These are phyloP conservation scores for Bryum argenteum DNA, from an alignment of 225 moss, liverwort and hornwort genomes.

Conservation along the genomic window DNA sequence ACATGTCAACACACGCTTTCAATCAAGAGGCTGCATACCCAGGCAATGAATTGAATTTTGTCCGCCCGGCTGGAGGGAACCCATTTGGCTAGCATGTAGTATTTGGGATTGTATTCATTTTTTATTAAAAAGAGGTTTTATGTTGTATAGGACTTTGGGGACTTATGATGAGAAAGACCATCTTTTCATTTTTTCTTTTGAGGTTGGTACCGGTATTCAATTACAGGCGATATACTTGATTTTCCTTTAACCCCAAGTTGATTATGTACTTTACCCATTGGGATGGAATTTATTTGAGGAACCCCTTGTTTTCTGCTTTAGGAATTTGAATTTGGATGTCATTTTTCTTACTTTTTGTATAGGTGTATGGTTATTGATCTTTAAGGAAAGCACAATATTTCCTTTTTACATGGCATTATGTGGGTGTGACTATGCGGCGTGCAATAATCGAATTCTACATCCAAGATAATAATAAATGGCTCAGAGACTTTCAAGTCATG, in stretches of 20 bases:
- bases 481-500: too few relatives aligned
- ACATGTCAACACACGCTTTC: conserved; percentile 34
- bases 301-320: too few relatives aligned
- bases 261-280: conserved; percentile 26
- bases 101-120: conserved; percentile 22
- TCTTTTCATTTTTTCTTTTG: conserved; percentile 29
- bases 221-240: conserved; percentile 39
- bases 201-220: conserved; percentile 42
- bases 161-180: conserved; percentile 10
- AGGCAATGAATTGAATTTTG: conserved; percentile 45
- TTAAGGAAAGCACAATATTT: too few relatives aligned
- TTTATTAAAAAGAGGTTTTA: conserved; percentile 38
- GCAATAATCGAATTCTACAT: too few relatives aligned
- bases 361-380: too few relatives aligned
- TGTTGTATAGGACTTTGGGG: conserved; percentile 38
- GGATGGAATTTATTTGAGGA: conserved; percentile 46
- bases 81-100: conserved; percentile 46
- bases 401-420: too few relatives aligned
- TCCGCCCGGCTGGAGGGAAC: conserved; percentile 57
- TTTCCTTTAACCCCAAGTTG: conserved; percentile 31
- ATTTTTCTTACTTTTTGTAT: too few relatives aligned
- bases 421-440: too few relatives aligned
- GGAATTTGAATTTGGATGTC: too few relatives aligned
- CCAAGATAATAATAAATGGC: too few relatives aligned
- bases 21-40: conserved; percentile 45